A percentile compares a stretch with the other conserved stretches of the same genome.
phyloP scores from a whole-genome alignment of 2,329 filamentous ascomycete genomes.

The Xylariaceae sp. region DNA sequence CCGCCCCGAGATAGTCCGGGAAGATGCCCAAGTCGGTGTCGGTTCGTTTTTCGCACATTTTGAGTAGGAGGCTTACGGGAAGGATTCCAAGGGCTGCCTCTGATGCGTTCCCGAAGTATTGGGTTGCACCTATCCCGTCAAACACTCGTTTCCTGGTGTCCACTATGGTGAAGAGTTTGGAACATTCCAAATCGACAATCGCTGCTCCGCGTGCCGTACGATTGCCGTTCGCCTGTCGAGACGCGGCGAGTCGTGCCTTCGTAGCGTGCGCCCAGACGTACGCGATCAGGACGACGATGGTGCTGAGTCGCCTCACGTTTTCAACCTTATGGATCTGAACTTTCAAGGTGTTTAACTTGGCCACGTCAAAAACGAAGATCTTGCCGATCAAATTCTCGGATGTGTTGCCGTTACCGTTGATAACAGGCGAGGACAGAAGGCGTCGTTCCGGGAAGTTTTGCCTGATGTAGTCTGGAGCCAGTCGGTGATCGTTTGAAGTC shows the following conservation, averaged over 20 bases:
- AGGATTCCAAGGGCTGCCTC: neutral
- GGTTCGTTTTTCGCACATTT: neutral
- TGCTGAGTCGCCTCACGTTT: neutral
- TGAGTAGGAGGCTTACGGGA: neutral
- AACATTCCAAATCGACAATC: neutral
- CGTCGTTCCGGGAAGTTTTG: conserved; percentile 3
- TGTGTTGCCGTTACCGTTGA: neutral
- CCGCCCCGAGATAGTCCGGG: neutral
- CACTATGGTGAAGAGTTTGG: conserved; percentile 6
- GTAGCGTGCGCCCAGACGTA: conserved; percentile 5
- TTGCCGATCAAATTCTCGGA: neutral
- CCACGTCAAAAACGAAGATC: conserved; percentile 5
- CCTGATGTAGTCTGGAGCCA: neutral
- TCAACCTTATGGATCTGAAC: neutral
- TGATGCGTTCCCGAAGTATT: conserved; percentile 10
- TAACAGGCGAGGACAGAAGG: neutral
- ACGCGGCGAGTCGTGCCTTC: conserved; percentile 2
- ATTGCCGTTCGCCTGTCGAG: neutral
- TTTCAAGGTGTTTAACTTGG: neutral
- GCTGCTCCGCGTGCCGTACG: neutral
- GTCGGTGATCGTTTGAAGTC: neutral
- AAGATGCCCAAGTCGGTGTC: neutral
- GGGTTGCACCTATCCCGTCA: neutral
- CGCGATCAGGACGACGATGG: neutral
- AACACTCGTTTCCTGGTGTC: conserved; percentile 6